A percentile compares a stretch with the other conserved stretches of the same genome.
phyloP scores from a whole-genome alignment of 2,329 filamentous ascomycete species.

The Talaromyces islandicus region DNA sequence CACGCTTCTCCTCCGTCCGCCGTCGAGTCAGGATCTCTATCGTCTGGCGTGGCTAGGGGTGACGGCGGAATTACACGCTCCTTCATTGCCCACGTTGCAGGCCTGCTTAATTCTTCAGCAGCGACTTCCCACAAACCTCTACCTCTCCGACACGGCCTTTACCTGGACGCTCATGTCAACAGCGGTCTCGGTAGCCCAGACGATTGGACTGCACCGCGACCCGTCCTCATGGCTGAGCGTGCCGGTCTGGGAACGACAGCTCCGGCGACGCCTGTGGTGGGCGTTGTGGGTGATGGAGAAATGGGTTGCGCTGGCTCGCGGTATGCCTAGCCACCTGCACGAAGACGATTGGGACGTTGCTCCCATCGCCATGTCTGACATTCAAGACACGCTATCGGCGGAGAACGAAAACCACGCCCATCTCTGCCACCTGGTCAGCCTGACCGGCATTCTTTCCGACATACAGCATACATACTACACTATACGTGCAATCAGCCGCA shows the following conservation, averaged over 20 bases:
- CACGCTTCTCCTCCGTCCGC: not conserved
- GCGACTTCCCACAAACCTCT: constrained; percentile 1
- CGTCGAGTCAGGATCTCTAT: constrained; percentile 1
- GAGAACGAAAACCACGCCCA: not conserved
- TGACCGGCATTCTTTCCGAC: not conserved
- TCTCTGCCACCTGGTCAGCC: not conserved
- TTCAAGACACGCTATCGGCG: not conserved
- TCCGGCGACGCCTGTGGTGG: constrained; percentile 3
- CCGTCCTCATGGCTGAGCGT: not conserved
- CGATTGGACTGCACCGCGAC: constrained; percentile 1
- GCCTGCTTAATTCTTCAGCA: constrained; percentile 3
- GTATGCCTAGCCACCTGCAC: constrained; percentile 2
- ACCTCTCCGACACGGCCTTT: constrained; percentile 1
- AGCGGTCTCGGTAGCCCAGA: not conserved
- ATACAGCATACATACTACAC: constrained; percentile 1
- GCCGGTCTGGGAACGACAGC: not conserved
- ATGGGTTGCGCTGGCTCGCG: constrained; percentile 1
- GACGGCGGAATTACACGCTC: not conserved
- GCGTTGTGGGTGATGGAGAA: constrained; percentile 2
- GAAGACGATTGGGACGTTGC: not conserved
- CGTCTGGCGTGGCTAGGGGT: constrained; percentile 2
- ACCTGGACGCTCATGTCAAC: constrained; percentile 2
- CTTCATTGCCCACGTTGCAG: not conserved
- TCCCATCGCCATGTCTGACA: not conserved
- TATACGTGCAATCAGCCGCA: not conserved